Evolutionary conservation across 495 filamentous ascomycete genomes (phyloP).

Genomic region (Achaetomiella virescens): DNA sequence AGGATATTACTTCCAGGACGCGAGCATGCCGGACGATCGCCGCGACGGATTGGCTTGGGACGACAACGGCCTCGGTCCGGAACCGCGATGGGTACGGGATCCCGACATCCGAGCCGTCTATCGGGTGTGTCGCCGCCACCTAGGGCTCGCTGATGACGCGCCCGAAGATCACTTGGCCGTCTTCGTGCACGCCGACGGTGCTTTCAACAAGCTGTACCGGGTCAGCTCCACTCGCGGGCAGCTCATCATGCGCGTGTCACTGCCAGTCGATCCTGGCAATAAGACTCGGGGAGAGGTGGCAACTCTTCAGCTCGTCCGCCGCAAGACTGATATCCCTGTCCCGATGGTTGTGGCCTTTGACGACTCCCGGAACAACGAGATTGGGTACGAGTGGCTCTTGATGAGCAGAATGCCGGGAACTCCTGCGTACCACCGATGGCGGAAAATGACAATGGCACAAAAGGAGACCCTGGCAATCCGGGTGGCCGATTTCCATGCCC

Average conservation of each 20-base stretch:
- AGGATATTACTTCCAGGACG: neutral
- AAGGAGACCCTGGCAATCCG: constrained; percentile 36
- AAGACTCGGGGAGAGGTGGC: constrained; percentile 53
- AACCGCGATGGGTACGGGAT: constrained; percentile 27
- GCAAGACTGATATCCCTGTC: constrained; percentile 46
- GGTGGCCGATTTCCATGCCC: constrained; percentile 33
- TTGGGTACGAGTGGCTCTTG: constrained; percentile 57
- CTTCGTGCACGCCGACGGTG: constrained; percentile 23
- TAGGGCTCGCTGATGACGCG: constrained; percentile 12
- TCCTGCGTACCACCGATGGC: constrained; percentile 38
- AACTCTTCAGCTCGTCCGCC: constrained; percentile 44
- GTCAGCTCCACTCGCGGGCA: constrained; percentile 22
- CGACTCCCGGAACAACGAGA: constrained; percentile 36
- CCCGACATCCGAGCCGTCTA: constrained; percentile 25
- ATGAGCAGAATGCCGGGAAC: constrained; percentile 45
- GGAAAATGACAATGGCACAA: constrained; percentile 25
- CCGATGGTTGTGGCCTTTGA: constrained; percentile 46
- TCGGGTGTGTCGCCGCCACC: constrained; percentile 21
- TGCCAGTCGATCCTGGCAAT: constrained; percentile 48
- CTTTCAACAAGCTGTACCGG: constrained; percentile 34
- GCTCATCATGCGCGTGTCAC: constrained; percentile 44
- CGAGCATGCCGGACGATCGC: constrained; percentile 19
- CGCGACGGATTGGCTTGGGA: constrained; percentile 27
- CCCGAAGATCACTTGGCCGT: constrained; percentile 14
- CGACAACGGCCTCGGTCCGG: constrained; percentile 18